Conservation (phyloP, 164 flowering plant species). For the Stephania yunnanensis region DNA sequence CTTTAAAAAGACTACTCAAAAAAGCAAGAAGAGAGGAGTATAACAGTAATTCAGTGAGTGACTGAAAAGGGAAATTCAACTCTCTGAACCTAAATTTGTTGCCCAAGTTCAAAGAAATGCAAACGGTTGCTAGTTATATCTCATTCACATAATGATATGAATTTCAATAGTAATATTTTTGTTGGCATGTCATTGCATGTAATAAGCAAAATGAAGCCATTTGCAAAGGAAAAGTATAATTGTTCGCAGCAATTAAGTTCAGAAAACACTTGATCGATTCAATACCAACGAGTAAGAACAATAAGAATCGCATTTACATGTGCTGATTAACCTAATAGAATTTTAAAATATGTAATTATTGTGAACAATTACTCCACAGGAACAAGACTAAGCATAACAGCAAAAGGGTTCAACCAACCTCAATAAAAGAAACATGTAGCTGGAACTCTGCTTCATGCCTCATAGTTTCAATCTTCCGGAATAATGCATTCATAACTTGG, state of each 20-base stretch:
- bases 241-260: neutral
- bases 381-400: conserved; percentile 1
- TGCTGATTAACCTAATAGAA: neutral
- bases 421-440: conserved; percentile 91
- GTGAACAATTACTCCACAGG: neutral
- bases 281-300: neutral
- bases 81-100: neutral
- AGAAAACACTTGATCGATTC: neutral
- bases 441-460: conserved; percentile 88
- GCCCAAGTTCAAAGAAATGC: too few relatives aligned
- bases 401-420: conserved; percentile 40
- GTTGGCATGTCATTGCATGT: neutral
- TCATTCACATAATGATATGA: neutral
- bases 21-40: neutral
- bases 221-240: neutral
- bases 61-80: neutral
- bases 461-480: conserved; percentile 67
- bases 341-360: neutral
- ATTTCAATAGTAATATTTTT: neutral
- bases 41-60: neutral
- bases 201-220: neutral
- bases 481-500: conserved; percentile 79
- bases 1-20: neutral
- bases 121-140: neutral
- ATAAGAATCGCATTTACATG: neutral